A percentile compares a stretch with the other conserved stretches of the same genome.
phyloP scores from a whole-genome alignment of 2,329 filamentous ascomycete genomes.

The Stachybotrys echinatus region DNA sequence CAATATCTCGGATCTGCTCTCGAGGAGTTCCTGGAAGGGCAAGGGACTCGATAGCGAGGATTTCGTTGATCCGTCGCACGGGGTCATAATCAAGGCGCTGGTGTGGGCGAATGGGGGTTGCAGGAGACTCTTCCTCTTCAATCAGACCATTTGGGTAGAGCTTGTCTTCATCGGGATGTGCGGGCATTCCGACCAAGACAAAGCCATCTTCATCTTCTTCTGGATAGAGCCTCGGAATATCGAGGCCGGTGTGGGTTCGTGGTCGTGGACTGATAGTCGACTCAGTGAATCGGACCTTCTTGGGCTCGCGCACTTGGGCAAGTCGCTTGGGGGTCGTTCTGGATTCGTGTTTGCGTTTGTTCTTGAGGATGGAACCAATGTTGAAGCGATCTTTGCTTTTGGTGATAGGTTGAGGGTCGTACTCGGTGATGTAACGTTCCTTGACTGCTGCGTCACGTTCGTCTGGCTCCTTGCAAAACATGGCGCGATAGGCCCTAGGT shows the following conservation, averaged over 20 bases:
- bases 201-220: constrained; percentile 4
- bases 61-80: neutral
- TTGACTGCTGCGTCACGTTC: constrained; percentile 6
- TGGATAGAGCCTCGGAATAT: constrained; percentile 13
- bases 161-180: too few relatives aligned
- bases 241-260: constrained; percentile 18
- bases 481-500: neutral
- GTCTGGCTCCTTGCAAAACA: neutral
- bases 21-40: neutral
- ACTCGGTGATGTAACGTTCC: constrained; percentile 12
- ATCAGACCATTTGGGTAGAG: too few relatives aligned
- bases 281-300: constrained; percentile 23
- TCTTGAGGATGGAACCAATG: constrained; percentile 22
- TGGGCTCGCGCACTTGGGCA: constrained; percentile 15
- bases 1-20: neutral
- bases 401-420: constrained; percentile 3
- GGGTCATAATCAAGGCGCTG: too few relatives aligned
- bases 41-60: neutral
- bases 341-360: constrained; percentile 12
- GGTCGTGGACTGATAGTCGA: constrained; percentile 17
- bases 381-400: neutral
- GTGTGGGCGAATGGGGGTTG: neutral
- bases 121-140: neutral
- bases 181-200: too few relatives aligned
- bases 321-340: constrained; percentile 17